These are phyloP conservation scores for Fusarium transvaalense DNA, from an alignment of 2,329 filamentous ascomycete species.

Conservation along the genomic window DNA sequence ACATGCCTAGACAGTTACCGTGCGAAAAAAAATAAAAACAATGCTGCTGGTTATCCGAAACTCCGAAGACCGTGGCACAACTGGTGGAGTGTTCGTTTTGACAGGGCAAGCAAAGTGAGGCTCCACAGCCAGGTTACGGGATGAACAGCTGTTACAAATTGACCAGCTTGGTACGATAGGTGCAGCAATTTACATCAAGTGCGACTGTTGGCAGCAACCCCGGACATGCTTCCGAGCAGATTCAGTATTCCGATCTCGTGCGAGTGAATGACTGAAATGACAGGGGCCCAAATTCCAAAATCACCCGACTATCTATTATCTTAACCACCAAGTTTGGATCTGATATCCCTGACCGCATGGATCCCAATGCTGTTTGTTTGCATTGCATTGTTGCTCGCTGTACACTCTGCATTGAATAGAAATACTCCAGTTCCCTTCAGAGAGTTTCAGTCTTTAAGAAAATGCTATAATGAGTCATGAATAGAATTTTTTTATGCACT, in stretches of 20 bases:
- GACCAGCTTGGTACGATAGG: conserved; percentile 9
- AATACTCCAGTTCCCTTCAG: neutral
- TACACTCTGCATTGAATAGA: neutral
- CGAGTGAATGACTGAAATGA: conserved; percentile 29
- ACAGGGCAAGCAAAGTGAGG: conserved; percentile 16
- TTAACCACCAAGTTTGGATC: conserved; percentile 19
- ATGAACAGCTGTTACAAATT: conserved; percentile 40
- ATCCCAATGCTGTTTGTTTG: conserved; percentile 1
- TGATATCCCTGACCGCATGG: conserved; percentile 20
- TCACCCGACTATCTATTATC: conserved; percentile 42
- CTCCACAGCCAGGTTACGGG: conserved; percentile 36
- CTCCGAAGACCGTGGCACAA: conserved; percentile 42
- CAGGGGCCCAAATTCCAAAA: conserved; percentile 5
- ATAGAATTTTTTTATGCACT: neutral
- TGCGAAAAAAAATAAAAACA: neutral
- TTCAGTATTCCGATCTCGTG: conserved; percentile 38
- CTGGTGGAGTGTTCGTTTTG: conserved; percentile 37
- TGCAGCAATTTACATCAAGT: conserved; percentile 17
- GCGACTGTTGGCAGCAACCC: conserved; percentile 11
- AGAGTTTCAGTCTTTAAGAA: neutral
- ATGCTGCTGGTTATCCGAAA: conserved; percentile 38
- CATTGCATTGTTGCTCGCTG: neutral
- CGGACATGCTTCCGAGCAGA: conserved; percentile 33
- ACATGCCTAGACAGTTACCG: neutral
- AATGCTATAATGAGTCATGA: too few relatives aligned